Evolutionary conservation across 139 green algal species (phyloP), one percentile per base, ranked within the genome.

Genomic region (Chlamydomonas incerta): DNA sequence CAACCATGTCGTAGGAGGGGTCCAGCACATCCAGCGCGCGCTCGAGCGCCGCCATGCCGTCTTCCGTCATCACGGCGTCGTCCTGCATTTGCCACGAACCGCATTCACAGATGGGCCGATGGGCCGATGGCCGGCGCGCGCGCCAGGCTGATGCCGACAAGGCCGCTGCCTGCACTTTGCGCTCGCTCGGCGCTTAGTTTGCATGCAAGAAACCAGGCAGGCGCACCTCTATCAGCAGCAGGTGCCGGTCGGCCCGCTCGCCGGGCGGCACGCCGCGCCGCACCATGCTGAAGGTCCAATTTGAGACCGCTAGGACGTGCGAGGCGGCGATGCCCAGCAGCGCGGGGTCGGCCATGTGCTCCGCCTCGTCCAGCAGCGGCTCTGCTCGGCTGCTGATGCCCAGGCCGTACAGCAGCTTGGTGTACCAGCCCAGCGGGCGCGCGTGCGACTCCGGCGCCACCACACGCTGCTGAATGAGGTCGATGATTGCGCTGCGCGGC

Each of bases 171-270:
- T n/a, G n/a, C n/a, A n/a, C n/a, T n/a, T n/a, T n/a, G n/a, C n/a
- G n/a, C n/a, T n/a, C n/a, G n/a, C n/a, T n/a, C n/a, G n/a, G n/a
- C n/a, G n/a, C n/a, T n/a, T n/a, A n/a, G n/a, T n/a, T n/a, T n/a
- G n/a, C n/a, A n/a, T n/a, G n/a, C n/a, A n/a, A n/a, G n/a, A n/a
- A n/a, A n/a, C n/a, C n/a, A n/a, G n/a, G n/a, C n/a, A n/a, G n/a
- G n/a, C 41, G 41, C 73, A 81, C 73, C 73, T 81, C 73, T 13
- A 81, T 69, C 31, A 81, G 31, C 20, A 81, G 73, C 52, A 81
- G 31, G 33, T 81, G 73, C 18, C 55, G 73, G 3, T 81, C 17
- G 6, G 55, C 20, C 2, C 73, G 52, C 55, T 81, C 52, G 0
- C 14, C 10, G 4, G 55, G 55, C 6, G 55, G 52, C 28, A 81